Percentiles rank a stretch among this genome's conserved stretches.
These are phyloP conservation scores for Exsudoporus frostii DNA, from an alignment of 768 basidiomycete species.

Conservation along the genomic window DNA sequence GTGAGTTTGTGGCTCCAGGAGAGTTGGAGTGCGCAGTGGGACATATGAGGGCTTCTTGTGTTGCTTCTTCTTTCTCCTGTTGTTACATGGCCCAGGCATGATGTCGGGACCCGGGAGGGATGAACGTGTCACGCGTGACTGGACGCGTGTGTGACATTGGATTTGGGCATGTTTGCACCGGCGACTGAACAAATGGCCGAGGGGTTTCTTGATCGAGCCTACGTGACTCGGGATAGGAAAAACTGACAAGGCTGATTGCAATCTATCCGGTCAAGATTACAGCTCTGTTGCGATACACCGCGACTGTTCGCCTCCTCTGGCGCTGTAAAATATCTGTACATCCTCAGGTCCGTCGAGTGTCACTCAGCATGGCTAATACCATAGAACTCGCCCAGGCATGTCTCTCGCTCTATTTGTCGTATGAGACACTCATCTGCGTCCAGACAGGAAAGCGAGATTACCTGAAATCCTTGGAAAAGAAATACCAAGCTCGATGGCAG, in stretches of 20 bases:
- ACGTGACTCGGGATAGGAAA: conserved; percentile 19
- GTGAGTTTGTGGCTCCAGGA: neutral
- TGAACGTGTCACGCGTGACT: conserved; percentile 30
- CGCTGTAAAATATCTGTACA: conserved; percentile 31
- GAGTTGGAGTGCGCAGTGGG: neutral
- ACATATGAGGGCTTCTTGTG: conserved; percentile 21
- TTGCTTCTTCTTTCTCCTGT: conserved; percentile 43
- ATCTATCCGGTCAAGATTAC: conserved; percentile 27
- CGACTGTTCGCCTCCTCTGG: conserved; percentile 25
- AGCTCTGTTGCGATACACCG: conserved; percentile 20
- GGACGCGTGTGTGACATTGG: conserved; percentile 31
- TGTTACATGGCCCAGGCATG: conserved; percentile 66
- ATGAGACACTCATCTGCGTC: conserved; percentile 2
- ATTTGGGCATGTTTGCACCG: conserved; percentile 17
- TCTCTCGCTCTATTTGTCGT: neutral
- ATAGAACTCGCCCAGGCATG: conserved; percentile 62
- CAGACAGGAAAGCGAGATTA: conserved; percentile 95
- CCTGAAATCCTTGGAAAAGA: conserved; percentile 75
- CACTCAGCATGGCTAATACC: conserved; percentile 52
- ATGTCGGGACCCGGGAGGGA: neutral
- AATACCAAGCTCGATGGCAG: conserved; percentile 82
- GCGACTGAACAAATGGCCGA: conserved; percentile 9
- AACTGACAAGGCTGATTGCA: conserved; percentile 17
- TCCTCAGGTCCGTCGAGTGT: conserved; percentile 14
- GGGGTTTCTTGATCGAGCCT: conserved; percentile 8